A percentile compares a stretch with the other conserved stretches of the same genome.
Evolutionary conservation across 306 rosid genomes (phyloP).

Genomic region (Trifolium pratense): DNA sequence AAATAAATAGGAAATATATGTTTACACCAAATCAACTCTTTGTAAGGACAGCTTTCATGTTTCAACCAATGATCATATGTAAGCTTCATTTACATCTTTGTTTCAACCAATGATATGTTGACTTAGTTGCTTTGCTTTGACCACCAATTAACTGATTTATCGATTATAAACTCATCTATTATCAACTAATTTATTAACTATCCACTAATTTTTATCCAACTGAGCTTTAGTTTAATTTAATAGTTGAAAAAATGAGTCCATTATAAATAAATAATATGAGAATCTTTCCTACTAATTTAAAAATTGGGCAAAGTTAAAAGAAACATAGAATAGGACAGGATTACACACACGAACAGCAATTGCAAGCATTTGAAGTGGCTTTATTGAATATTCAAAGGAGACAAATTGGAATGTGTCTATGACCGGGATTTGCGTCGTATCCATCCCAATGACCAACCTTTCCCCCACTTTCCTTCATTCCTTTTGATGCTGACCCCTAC

Average conservation of each 20-base stretch:
- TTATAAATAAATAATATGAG: not conserved
- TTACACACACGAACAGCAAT: not conserved
- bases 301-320: not conserved
- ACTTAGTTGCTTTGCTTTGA: too few species aligned
- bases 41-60: too few species aligned
- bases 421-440: constrained; percentile 37
- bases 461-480: constrained; percentile 15
- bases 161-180: too few species aligned
- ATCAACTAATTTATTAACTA: too few species aligned
- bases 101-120: too few species aligned
- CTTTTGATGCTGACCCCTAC: constrained; percentile 26
- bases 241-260: not conserved
- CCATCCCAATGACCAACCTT: constrained; percentile 1
- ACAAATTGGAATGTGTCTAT: constrained; percentile 43
- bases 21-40: too few species aligned
- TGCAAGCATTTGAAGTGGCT: not conserved
- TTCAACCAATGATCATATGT: too few species aligned
- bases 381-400: constrained; percentile 31
- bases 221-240: too few species aligned
- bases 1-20: too few species aligned
- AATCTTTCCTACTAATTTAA: not conserved
- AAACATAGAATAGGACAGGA: constrained; percentile 20
- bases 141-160: too few species aligned
- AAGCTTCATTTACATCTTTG: too few species aligned
- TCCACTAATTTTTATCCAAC: too few species aligned